Percentiles rank a stretch among this genome's conserved stretches.
Evolutionary conservation across 108 stramenopile species (phyloP).

Genomic region (Cafeteria roenbergensis): DNA sequence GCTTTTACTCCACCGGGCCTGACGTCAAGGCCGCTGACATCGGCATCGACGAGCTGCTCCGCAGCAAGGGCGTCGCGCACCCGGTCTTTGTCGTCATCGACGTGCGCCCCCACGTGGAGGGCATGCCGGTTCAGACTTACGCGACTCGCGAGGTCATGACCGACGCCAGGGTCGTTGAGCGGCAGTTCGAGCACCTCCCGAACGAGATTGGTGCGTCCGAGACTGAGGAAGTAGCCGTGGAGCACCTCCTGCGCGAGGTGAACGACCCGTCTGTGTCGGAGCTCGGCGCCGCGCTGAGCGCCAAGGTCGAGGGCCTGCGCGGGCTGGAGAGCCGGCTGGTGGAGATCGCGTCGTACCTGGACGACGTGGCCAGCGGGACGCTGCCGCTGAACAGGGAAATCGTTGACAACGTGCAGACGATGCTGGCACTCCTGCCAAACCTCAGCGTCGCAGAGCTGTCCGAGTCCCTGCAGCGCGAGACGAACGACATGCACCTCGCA

Average conservation of each 20-base stretch:
- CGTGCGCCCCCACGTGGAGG: constrained; percentile 74
- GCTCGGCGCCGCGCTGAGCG: constrained; percentile 76
- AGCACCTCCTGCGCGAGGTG: constrained; percentile 93
- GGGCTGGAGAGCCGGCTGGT: constrained; percentile 71
- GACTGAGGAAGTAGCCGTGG: constrained; percentile 93
- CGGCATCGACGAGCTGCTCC: constrained; percentile 61
- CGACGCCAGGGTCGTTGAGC: constrained; percentile 55
- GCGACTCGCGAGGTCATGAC: constrained; percentile 70
- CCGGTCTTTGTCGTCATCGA: constrained; percentile 97
- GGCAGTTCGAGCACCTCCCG: constrained; percentile 83
- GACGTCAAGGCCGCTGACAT: constrained; percentile 75
- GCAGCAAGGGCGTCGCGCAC: constrained; percentile 57
- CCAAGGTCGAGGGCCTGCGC: constrained; percentile 72
- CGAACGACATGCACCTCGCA: constrained; percentile 94
- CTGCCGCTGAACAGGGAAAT: constrained; percentile 64
- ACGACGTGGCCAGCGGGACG: constrained; percentile 42
- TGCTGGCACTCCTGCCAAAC: constrained; percentile 91
- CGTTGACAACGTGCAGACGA: constrained; percentile 77
- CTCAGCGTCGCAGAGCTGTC: constrained; percentile 82
- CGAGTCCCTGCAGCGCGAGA: constrained; percentile 72
- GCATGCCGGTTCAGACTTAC: constrained; percentile 84
- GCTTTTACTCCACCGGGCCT: constrained; percentile 79
- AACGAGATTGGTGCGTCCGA: constrained; percentile 75
- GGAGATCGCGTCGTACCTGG: constrained; percentile 80
- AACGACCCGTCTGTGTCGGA: constrained; percentile 93